phyloP scores from a whole-genome alignment of 1,284 basidiomycete genomes.

The Chiua sp. region DNA sequence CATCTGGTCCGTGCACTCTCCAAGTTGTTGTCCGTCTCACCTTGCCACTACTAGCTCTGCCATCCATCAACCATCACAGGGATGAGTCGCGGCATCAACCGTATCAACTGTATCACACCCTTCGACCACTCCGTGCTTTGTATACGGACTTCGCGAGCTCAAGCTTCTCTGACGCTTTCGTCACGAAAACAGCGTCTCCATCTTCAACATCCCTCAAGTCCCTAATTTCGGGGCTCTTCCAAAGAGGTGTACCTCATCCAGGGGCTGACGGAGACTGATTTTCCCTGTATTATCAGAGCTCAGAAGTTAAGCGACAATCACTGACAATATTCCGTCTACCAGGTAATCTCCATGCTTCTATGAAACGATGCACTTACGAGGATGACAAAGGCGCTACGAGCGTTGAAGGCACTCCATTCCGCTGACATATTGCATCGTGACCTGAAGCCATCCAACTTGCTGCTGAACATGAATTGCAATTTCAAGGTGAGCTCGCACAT shows the following conservation, averaged over 20 bases:
- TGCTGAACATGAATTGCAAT: slow-evolving; percentile 95
- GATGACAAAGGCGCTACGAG: slow-evolving; percentile 73
- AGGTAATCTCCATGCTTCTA: slow-evolving; percentile 54
- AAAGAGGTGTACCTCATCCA: slow-evolving; percentile 88
- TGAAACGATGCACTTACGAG: slow-evolving; percentile 14
- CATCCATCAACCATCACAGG: slow-evolving; percentile 64
- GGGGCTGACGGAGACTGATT: slow-evolving; percentile 92
- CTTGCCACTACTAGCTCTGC: slow-evolving; percentile 56
- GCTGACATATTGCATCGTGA: slow-evolving; percentile 90
- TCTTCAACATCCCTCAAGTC: slow-evolving; percentile 78
- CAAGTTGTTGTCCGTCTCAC: slow-evolving; percentile 3
- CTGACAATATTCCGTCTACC: slow-evolving; percentile 95
- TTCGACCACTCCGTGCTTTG: slow-evolving; percentile 93
- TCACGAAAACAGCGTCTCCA: slow-evolving; percentile 74
- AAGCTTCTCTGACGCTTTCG: slow-evolving; percentile 66
- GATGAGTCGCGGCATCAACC: slow-evolving; percentile 57
- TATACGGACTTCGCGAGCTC: slow-evolving; percentile 86
- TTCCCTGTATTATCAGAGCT: slow-evolving; percentile 88
- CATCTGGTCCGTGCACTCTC: slow-evolving; percentile 56
- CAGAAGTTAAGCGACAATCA: slow-evolving; percentile 90
- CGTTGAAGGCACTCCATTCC: slow-evolving; percentile 91
- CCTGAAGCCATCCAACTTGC: slow-evolving; percentile 91
- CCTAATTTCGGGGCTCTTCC: slow-evolving; percentile 65
- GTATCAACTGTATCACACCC: slow-evolving; percentile 81
- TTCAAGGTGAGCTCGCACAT: slow-evolving; percentile 66